Evolutionary conservation across 306 rosid species (phyloP).

Genomic region (Rosa rugosa): DNA sequence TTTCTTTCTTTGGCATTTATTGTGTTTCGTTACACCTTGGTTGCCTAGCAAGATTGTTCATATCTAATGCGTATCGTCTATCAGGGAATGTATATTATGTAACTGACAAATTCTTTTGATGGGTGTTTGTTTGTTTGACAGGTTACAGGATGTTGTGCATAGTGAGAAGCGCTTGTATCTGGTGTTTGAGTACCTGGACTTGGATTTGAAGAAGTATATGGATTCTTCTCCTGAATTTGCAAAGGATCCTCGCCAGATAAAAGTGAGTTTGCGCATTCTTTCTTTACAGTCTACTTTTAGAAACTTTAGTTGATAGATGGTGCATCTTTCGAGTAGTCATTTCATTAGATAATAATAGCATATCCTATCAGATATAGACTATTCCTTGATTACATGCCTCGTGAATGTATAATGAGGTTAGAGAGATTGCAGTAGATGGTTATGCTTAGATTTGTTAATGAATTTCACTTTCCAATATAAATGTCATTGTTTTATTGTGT

Average conservation of each 20-base stretch:
- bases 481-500: neutral
- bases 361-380: neutral
- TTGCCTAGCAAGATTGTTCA: neutral
- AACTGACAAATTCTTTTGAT: constrained; percentile 4
- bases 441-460: neutral
- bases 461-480: neutral
- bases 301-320: neutral
- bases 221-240: constrained; percentile 90
- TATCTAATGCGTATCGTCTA: neutral
- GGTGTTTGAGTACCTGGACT: constrained; percentile 93
- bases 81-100: too few species aligned
- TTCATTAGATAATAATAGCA: too few species aligned
- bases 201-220: constrained; percentile 96
- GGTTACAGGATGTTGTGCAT: constrained; percentile 92
- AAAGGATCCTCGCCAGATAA: constrained; percentile 80
- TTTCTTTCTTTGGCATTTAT: too few species aligned
- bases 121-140: constrained; percentile 40
- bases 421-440: neutral
- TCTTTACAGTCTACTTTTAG: neutral
- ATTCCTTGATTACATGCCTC: neutral
- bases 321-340: too few species aligned
- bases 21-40: neutral
- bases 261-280: constrained; percentile 40
- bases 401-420: neutral
- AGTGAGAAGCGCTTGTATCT: constrained; percentile 90